A percentile compares a stretch with the other conserved stretches of the same genome.
Evolutionary conservation across 108 stramenopile genomes (phyloP).

Genomic region (Aurantiochytrium sp.): DNA sequence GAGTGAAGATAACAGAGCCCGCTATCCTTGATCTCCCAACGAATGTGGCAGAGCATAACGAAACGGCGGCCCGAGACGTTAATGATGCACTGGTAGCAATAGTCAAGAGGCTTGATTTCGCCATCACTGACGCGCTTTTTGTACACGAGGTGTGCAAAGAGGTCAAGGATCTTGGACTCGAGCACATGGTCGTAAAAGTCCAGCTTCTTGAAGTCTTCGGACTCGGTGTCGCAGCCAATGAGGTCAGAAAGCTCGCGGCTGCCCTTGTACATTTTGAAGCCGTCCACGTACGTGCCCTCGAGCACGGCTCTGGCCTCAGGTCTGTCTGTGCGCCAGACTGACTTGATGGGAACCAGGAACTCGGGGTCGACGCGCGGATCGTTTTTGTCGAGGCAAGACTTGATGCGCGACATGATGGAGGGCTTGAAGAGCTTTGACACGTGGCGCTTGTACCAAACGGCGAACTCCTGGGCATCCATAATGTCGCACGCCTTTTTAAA

Average conservation of each 20-base stretch:
- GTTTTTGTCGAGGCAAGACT: neutral
- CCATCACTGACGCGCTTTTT: neutral
- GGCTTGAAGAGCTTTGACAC: conserved; percentile 8
- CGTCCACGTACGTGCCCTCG: neutral
- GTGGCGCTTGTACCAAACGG: conserved; percentile 2
- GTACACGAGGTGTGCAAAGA: conserved; percentile 10
- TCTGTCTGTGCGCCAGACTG: neutral
- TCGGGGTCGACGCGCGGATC: neutral
- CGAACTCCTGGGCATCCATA: neutral
- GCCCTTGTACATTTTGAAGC: neutral
- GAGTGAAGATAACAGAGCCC: neutral
- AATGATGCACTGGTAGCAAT: neutral
- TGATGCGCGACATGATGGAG: neutral
- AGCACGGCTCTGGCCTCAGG: neutral
- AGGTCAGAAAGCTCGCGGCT: neutral
- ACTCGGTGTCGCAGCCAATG: neutral
- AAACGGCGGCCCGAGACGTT: neutral
- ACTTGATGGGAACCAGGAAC: neutral
- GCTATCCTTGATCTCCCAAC: neutral
- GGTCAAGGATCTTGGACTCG: conserved; percentile 7
- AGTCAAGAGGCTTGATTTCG: neutral
- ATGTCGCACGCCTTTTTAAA: conserved; percentile 14
- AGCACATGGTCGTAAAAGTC: neutral
- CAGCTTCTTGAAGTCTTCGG: neutral
- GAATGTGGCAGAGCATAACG: neutral